These are phyloP conservation scores for Chiua virens DNA, from an alignment of 768 basidiomycete species.

Conservation along the genomic window DNA sequence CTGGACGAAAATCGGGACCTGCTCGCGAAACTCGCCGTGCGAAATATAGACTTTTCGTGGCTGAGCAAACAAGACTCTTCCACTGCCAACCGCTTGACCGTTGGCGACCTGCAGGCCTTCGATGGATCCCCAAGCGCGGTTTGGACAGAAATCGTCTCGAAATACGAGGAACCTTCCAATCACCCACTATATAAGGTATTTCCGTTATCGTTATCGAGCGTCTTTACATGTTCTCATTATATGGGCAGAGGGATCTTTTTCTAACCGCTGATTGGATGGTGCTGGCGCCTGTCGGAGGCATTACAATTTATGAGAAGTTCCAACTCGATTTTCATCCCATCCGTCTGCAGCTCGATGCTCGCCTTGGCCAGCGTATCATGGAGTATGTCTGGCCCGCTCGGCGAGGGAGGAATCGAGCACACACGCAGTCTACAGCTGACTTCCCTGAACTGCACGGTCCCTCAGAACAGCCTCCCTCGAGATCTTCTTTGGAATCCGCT, in stretches of 20 bases:
- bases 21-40: slow-evolving; percentile 83
- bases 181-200: slow-evolving; percentile 72
- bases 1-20: slow-evolving; percentile 69
- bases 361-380: slow-evolving; percentile 77
- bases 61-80: slow-evolving; percentile 86
- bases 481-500: slow-evolving; percentile 56
- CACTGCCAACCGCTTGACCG: slow-evolving; percentile 69
- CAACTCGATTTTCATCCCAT: slow-evolving; percentile 83
- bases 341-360: slow-evolving; percentile 82
- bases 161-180: slow-evolving; percentile 66
- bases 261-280: slow-evolving; percentile 77
- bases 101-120: slow-evolving; percentile 80
- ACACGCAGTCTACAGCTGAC: neutral
- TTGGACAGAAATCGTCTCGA: slow-evolving; percentile 87
- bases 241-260: slow-evolving; percentile 64
- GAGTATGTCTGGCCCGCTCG: slow-evolving; percentile 85
- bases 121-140: slow-evolving; percentile 80
- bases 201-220: neutral
- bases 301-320: slow-evolving; percentile 83
- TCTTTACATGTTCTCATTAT: slow-evolving; percentile 4
- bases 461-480: slow-evolving; percentile 22
- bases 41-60: slow-evolving; percentile 78
- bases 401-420: slow-evolving; percentile 29
- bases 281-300: slow-evolving; percentile 90
- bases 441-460: slow-evolving; percentile 20